Percentiles rank a stretch among this genome's conserved stretches.
phyloP scores from a whole-genome alignment of 2,329 filamentous ascomycete species.

The Calonectria hawksworthii region DNA sequence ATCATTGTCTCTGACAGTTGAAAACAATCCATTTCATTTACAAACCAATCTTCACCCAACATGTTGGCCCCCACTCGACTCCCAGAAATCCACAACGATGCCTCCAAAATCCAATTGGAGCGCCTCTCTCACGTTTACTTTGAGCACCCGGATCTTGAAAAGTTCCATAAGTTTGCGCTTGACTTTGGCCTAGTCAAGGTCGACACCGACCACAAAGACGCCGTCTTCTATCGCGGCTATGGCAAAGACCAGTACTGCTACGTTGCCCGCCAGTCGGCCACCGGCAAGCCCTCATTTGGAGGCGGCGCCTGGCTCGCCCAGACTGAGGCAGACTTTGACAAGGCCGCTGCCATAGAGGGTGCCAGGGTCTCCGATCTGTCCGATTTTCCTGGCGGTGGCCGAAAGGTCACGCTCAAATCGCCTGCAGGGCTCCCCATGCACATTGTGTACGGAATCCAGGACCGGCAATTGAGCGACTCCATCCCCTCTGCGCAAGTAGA shows the following conservation, averaged over 20 bases:
- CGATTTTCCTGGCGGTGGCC: neutral
- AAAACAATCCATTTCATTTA: neutral
- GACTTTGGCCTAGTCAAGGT: slow-evolving; percentile 13
- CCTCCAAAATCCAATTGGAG: slow-evolving; percentile 16
- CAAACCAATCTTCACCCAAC: neutral
- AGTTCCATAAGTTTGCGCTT: neutral
- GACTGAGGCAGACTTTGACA: slow-evolving; percentile 19
- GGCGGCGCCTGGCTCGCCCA: slow-evolving; percentile 15
- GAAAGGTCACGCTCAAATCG: neutral
- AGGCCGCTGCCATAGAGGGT: slow-evolving; percentile 8
- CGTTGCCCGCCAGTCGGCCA: neutral
- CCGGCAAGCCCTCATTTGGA: neutral
- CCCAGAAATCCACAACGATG: slow-evolving; percentile 8
- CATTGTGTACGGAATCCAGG: slow-evolving; percentile 6
- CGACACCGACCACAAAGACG: neutral
- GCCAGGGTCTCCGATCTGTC: neutral
- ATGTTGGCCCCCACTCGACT: neutral
- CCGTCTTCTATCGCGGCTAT: slow-evolving; percentile 5
- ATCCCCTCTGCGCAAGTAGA: neutral
- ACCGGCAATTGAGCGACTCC: neutral
- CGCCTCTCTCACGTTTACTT: slow-evolving; percentile 18
- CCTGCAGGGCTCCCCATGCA: slow-evolving; percentile 1
- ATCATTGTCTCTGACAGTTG: neutral
- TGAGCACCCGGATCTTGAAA: slow-evolving; percentile 2
- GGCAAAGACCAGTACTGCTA: slow-evolving; percentile 21